Evolutionary conservation across 1,284 basidiomycete species (phyloP).

Genomic region (Cutaneotrichosporon dermatis): DNA sequence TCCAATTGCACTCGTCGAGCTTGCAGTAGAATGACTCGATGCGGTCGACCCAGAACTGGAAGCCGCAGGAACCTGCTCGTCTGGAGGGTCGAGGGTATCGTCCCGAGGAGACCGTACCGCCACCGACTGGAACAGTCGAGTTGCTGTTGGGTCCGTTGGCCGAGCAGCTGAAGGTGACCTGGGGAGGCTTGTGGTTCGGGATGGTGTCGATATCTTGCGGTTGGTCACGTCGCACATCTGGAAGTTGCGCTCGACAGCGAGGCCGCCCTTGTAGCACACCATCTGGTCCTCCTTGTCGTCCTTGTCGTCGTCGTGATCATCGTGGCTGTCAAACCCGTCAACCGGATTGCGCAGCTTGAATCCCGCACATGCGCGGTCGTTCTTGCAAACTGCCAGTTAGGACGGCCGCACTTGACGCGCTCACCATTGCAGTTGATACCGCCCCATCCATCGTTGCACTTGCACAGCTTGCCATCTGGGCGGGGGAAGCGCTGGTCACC

Average conservation of each 20-base stretch:
- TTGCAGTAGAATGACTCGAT: constrained; percentile 95
- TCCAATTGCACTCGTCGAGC: constrained; percentile 56
- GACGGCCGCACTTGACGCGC: constrained; percentile 22
- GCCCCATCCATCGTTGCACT: constrained; percentile 89
- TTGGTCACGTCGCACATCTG: constrained; percentile 98
- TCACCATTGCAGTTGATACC: constrained; percentile 95
- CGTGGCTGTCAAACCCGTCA: constrained; percentile 30
- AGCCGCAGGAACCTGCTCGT: constrained; percentile 61
- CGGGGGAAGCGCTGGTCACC: constrained; percentile 77
- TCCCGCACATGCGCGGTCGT: constrained; percentile 67
- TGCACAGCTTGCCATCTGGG: constrained; percentile 68
- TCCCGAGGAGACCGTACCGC: constrained; percentile 2
- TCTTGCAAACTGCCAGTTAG: constrained; percentile 67
- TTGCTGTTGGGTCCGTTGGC: constrained; percentile 33
- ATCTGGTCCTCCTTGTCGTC: constrained; percentile 57
- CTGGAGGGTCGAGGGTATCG: background rate
- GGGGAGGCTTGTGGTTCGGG: constrained; percentile 72
- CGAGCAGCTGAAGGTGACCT: constrained; percentile 88
- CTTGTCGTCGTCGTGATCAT: constrained; percentile 51
- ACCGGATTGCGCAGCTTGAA: constrained; percentile 59
- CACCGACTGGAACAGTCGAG: constrained; percentile 1
- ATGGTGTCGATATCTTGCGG: constrained; percentile 86
- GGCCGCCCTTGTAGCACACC: constrained; percentile 89
- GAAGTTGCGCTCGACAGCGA: constrained; percentile 85
- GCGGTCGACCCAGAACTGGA: constrained; percentile 96